Conservation (phyloP, 148 eudicot genomes). For the Hydrangea macrophylla region DNA sequence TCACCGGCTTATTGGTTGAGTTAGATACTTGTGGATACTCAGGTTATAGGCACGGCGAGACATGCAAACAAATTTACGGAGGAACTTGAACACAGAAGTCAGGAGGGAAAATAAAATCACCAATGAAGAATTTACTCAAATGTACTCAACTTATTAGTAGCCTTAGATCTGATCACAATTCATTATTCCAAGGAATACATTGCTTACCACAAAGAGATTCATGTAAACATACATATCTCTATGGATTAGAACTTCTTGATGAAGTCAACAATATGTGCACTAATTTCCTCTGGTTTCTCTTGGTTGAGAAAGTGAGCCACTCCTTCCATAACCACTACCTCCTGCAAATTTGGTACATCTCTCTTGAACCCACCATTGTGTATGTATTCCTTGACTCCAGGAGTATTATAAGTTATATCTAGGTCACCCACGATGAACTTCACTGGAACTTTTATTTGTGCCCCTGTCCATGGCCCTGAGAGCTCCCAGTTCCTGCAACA, state of each 20-base stretch:
- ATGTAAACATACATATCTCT: too few species aligned
- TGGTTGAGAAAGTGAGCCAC: conserved; percentile 61
- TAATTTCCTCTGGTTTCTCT: conserved; percentile 53
- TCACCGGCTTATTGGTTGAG: too few species aligned
- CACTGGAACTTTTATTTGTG: conserved; percentile 43
- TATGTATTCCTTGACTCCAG: conserved; percentile 44
- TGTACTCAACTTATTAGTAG: too few species aligned
- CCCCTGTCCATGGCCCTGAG: conserved; percentile 61
- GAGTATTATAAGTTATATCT: conserved; percentile 41
- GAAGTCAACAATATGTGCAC: conserved; percentile 41
- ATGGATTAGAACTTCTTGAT: conserved; percentile 32
- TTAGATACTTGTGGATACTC: too few species aligned
- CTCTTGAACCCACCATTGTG: conserved; percentile 57
- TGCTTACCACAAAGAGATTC: too few species aligned
- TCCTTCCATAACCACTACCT: conserved; percentile 55
- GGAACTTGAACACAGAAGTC: too few species aligned
- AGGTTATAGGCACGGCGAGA: too few species aligned
- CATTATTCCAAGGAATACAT: too few species aligned
- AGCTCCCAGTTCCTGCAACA: conserved; percentile 63
- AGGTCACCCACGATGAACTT: conserved; percentile 53
- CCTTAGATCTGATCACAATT: too few species aligned
- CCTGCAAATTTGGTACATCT: conserved; percentile 53
- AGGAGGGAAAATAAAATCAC: too few species aligned
- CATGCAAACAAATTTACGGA: too few species aligned
- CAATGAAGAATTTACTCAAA: too few species aligned